Conservation (phyloP, 1,284 basidiomycete species). For the Neonothopanus nambi region DNA sequence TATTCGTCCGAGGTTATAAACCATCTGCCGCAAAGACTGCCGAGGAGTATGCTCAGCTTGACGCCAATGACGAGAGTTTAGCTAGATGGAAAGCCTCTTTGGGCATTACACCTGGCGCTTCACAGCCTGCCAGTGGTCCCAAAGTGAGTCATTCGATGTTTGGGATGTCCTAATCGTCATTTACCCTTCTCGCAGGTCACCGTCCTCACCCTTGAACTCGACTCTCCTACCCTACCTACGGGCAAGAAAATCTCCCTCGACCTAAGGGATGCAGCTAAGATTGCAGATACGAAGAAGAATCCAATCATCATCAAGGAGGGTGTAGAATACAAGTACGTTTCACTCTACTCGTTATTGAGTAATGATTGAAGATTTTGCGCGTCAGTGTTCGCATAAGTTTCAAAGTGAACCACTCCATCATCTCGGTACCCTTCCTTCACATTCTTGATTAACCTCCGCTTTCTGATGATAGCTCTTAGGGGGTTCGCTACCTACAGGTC, state of each 20-base stretch:
- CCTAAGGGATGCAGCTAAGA: constrained; percentile 43
- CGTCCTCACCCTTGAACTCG: constrained; percentile 68
- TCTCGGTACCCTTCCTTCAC: constrained; percentile 57
- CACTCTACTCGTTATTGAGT: constrained; percentile 6
- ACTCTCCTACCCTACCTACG: constrained; percentile 63
- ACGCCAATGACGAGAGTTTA: constrained; percentile 84
- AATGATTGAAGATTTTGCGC: not conserved
- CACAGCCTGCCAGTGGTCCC: constrained; percentile 48
- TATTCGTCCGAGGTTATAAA: constrained; percentile 63
- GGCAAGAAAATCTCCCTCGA: constrained; percentile 63
- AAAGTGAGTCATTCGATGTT: constrained; percentile 50
- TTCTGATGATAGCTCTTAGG: constrained; percentile 40
- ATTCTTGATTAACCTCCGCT: constrained; percentile 11
- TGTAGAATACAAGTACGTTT: constrained; percentile 72
- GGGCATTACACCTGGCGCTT: constrained; percentile 67
- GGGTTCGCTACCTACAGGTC: constrained; percentile 82
- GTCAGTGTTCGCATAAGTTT: constrained; percentile 75
- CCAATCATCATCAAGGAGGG: constrained; percentile 84
- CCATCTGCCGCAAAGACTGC: constrained; percentile 61
- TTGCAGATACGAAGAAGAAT: constrained; percentile 63
- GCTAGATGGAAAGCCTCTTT: constrained; percentile 90
- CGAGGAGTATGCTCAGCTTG: constrained; percentile 75
- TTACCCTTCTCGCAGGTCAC: constrained; percentile 51
- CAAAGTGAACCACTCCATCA: constrained; percentile 82
- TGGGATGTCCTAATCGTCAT: not conserved